phyloP scores from a whole-genome alignment of 768 basidiomycete species.

The Mycena amicta region DNA sequence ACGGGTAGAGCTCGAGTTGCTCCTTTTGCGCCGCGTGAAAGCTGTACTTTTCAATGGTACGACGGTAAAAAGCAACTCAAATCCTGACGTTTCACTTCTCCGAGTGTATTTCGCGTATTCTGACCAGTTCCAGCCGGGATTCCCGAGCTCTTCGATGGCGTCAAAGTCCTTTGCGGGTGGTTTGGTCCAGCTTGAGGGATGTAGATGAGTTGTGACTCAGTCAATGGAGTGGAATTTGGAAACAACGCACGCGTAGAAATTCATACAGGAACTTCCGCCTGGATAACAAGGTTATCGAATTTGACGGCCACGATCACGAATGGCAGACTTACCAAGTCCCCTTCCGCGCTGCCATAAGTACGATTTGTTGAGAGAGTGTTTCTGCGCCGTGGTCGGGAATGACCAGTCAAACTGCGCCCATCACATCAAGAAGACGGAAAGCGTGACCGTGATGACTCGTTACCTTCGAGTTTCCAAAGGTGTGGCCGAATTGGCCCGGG shows the following conservation, averaged over 20 bases:
- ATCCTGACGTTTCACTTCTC: conserved; percentile 39
- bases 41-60: conserved; percentile 11
- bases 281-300: not conserved
- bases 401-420: conserved; percentile 40
- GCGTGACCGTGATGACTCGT: no score
- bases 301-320: not conserved
- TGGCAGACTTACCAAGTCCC: conserved; percentile 31
- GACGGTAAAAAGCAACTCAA: conserved; percentile 3
- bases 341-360: conserved; percentile 34
- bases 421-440: not conserved
- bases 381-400: conserved; percentile 34
- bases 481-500: conserved; percentile 33
- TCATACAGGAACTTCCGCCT: conserved; percentile 50
- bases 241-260: conserved; percentile 35
- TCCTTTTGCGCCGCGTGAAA: conserved; percentile 32
- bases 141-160: conserved; percentile 51
- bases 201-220: not conserved
- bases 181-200: conserved; percentile 32
- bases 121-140: conserved; percentile 58
- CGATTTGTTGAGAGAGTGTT: conserved; percentile 28
- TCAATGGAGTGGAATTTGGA: not conserved
- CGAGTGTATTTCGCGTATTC: conserved; percentile 41
- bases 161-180: conserved; percentile 34
- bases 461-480: conserved; percentile 32
- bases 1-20: conserved; percentile 29